phyloP scores from a whole-genome alignment of 805 yeast genomes.

The Jamesozyma jinghongensis region DNA sequence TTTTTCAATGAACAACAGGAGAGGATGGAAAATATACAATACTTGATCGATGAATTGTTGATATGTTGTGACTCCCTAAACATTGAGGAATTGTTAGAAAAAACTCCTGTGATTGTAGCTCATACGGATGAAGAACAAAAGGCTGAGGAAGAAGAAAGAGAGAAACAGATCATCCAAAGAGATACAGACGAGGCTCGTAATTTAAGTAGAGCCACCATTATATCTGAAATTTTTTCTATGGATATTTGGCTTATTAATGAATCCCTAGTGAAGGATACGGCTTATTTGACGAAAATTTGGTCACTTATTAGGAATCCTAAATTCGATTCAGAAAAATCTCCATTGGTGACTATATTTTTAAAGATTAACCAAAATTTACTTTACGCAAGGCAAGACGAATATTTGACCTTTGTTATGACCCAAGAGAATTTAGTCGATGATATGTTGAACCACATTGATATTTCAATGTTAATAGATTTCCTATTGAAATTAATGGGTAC shows the following conservation, averaged over 20 bases:
- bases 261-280: conserved; percentile 64
- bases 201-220: conserved; percentile 19
- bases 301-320: conserved; percentile 49
- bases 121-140: conserved; percentile 1
- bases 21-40: conserved; percentile 19
- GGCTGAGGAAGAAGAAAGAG: conserved; percentile 2
- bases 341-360: conserved; percentile 70
- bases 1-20: conserved; percentile 11
- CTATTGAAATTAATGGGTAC: conserved; percentile 78
- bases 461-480: conserved; percentile 86
- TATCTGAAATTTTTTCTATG: conserved; percentile 75
- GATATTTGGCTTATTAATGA: conserved; percentile 90
- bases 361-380: conserved; percentile 79
- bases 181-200: background rate
- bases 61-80: conserved; percentile 8
- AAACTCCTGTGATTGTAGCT: background rate
- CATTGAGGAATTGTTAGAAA: background rate
- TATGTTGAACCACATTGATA: conserved; percentile 64
- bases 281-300: conserved; percentile 66
- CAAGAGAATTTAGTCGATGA: conserved; percentile 35
- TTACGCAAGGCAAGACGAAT: conserved; percentile 52
- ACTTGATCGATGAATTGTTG: conserved; percentile 19
- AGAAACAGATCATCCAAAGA: background rate
- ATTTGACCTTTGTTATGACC: conserved; percentile 16
- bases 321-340: conserved; percentile 52